Evolutionary conservation across 2,329 filamentous ascomycete species (phyloP), one percentile per base, ranked within the genome.

Genomic region (Drechmeria coniospora): DNA sequence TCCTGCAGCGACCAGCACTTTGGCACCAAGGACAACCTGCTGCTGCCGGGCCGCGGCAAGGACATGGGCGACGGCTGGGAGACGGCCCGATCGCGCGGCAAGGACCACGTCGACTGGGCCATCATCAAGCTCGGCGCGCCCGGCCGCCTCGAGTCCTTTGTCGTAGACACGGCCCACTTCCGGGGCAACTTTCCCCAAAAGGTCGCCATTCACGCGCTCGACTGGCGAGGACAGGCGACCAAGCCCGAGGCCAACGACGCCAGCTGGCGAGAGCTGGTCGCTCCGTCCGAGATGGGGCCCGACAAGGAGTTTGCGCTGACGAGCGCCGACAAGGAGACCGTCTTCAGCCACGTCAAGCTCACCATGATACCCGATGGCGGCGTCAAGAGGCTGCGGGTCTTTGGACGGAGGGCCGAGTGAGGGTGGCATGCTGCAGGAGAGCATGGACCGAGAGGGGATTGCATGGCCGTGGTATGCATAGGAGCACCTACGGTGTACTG

Each of bases 311-410:
- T 83, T 47, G 64, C 68, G 36, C 80, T 78, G 46, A 57, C 54
- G 18, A 65, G 59, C 29, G 43, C 61, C 32, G 58, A 71, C 12
- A 57, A 63, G 39, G 69, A 71, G 21, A 64, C 61, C 46, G 56
- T 61, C 3, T 79, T 82, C 44, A 83, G 79, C 9, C 84, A 90
- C 55, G 74, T 86, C 14, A 94, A 92, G 65, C 61, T 95, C 49
- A 79, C 82, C 19, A 90, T 94, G 49, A 82, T 93, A 40, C 87
- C 87, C 0, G 86, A 95, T 52, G 86, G 87, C 19, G 86, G 87
- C 15, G 79, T 94, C 3, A 93, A 92, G 70, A 64, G 86, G 37
- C 67, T 94, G 38, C 70, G 83, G 29, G 49, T 44, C 20, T 52
- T 52, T 42, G 52, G 51, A 14, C 53, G 42, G 39, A 44, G 51